Base-by-base conservation (phyloP, 2,329 filamentous ascomycete species). In the Neofusicoccum ribis region DNA sequence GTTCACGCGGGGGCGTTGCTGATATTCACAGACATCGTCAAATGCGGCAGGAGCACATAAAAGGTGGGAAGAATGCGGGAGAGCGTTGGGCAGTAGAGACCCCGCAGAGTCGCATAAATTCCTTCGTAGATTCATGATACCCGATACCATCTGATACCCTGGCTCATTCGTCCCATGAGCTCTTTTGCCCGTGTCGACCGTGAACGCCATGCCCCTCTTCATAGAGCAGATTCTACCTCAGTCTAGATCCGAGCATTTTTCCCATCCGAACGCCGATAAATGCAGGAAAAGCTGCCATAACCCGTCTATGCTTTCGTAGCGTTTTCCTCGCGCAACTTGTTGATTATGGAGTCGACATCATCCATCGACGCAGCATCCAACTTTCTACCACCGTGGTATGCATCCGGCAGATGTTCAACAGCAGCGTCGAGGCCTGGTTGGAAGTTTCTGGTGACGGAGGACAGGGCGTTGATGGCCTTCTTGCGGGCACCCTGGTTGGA, bases 351-450 rank as follows among this genome's bases (percentile, higher is more conserved):
- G 77, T 97, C 92, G 46, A 97, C 88, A 7, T 87, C 88, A 62
- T 93, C 91, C 95, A 98, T 98, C 76, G 97, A 88, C 20, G 80
- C 82, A 0, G 94, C 92, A 73, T 97, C 91, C n/a, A 94, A 80
- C 39, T 62, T 56, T 27, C 34, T 46, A n/a, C 49, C 64, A 1
- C 77, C 77, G 73, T 87, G 85, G 58, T 87, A 79, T 72, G 89
- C 85, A 41, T 84, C 82, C 1, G 88, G 86, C 67, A 93, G 82
- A 27, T 84, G 81, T 75, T 92, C 89, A 79, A 94, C 84, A 31
- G 89, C 75, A 68, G 83, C 83, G 70, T 89, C 84, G 70, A 89
- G 78, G 1, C 79, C 89, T 1, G 92, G 91, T 80, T 97, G 94
- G 77, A 92, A 96, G 78, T 99, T 99, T 75, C 95, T 85, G 63